Evolutionary conservation across 306 rosid species (phyloP), one percentile per base, ranked within the genome.

Genomic region (Inga leiocalycina): DNA sequence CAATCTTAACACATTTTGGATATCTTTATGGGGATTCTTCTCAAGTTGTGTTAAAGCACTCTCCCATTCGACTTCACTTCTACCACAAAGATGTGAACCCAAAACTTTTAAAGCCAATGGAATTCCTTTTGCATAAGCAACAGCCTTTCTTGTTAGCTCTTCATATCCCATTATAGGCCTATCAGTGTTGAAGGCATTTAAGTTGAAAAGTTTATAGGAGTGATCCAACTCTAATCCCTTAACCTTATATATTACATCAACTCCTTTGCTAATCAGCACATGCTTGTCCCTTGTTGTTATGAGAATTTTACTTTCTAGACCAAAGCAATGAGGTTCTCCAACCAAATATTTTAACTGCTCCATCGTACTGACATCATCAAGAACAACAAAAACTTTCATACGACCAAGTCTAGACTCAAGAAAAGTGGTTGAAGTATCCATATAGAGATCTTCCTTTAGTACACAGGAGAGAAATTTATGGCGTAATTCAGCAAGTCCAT

Each of bases 71-170:
- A 22, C 19, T 46, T 72, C 22, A 24, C 59, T 45, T 15, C 27
- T 72, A 1, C 4, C 59, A 45, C 22, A 14, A 46, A 72, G 76
- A 45, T 45, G 46, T 11, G 59, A 72, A 15, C 76, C 76, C 8
- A 72, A 3, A 46, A 72, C 76, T 72, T 45, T 45, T 13, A 74
- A 73, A 74, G 78, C 78, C 34, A 74, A 49, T 48, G 78, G 78
- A 49, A 74, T 8, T 14, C 78, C 78, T 14, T 49, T 49, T 12
- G 44, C 62, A 30, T 30, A 49, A 30, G 0, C 24, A 27, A 74
- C 16, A 2, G 5, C 44, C 16, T 10, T 74, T 30, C 32, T 0
- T 48, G 9, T 16, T 48, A 74, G 78, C 30, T 49, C 16, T 15
- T 74, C 5, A 2, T 13, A 74, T 15, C 24, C 62, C 3, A 24